A percentile compares a stretch with the other conserved stretches of the same genome.
phyloP scores from a whole-genome alignment of 306 rosid species.

The Cyamopsis tetragonoloba region DNA sequence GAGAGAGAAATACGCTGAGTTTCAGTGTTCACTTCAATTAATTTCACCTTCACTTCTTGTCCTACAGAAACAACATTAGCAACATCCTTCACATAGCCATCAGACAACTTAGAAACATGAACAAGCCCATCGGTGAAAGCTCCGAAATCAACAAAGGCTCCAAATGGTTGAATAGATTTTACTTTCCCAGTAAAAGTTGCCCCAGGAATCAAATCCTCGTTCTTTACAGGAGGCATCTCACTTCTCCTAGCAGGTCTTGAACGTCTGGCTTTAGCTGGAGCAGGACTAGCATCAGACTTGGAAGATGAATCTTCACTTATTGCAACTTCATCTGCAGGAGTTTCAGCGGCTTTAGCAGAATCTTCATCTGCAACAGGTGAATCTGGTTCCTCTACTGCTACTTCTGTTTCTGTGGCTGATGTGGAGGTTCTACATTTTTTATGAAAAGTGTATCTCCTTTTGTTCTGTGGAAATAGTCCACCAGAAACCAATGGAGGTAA shows the following conservation, averaged over 20 bases:
- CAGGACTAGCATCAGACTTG: conserved; percentile 38
- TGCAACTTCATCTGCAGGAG: conserved; percentile 39
- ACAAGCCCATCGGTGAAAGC: conserved; percentile 97
- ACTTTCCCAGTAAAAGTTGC: conserved; percentile 92
- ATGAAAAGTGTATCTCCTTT: conserved; percentile 35
- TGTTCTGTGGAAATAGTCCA: conserved; percentile 50
- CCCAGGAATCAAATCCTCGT: conserved; percentile 80
- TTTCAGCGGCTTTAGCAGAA: conserved; percentile 44
- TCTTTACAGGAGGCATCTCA: conserved; percentile 81
- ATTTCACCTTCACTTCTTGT: conserved; percentile 93
- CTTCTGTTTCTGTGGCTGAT: conserved; percentile 72
- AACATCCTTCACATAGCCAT: conserved; percentile 79
- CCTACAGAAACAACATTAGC: conserved; percentile 85
- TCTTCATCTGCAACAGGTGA: conserved; percentile 47
- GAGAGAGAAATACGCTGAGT: conserved; percentile 85
- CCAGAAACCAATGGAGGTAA: conserved; percentile 51
- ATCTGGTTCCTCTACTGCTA: conserved; percentile 66
- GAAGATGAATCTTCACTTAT: conserved; percentile 37
- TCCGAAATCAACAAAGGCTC: conserved; percentile 94
- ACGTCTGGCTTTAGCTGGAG: conserved; percentile 46
- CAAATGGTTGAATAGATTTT: conserved; percentile 90
- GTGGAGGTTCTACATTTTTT: conserved; percentile 44
- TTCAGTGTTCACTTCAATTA: conserved; percentile 76
- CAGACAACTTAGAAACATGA: conserved; percentile 91
- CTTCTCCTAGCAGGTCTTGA: conserved; percentile 72